These are phyloP conservation scores for Eucalyptus tenuipes DNA, from an alignment of 345 rosid species.

Conservation along the genomic window DNA sequence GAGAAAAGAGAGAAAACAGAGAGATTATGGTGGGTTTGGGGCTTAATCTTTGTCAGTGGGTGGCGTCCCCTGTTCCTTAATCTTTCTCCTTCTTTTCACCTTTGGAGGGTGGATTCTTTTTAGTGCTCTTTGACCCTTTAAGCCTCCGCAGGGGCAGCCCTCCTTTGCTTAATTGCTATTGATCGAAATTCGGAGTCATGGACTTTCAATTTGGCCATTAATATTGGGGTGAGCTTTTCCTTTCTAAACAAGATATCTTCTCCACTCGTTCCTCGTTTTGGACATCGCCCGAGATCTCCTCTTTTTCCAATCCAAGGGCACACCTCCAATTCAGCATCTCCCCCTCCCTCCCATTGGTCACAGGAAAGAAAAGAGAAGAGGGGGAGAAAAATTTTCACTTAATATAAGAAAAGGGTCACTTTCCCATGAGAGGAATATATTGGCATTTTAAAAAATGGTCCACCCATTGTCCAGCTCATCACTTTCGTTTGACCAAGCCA, in stretches of 20 bases:
- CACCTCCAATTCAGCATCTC: neutral
- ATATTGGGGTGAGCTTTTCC: neutral
- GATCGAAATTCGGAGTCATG: neutral
- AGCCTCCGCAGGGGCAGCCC: neutral
- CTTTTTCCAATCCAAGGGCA: conserved; percentile 1
- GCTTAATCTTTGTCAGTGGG: neutral
- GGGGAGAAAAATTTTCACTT: neutral
- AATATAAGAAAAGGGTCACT: neutral
- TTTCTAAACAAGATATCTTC: neutral
- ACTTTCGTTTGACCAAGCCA: neutral
- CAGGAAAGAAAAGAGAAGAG: neutral
- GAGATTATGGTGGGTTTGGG: neutral
- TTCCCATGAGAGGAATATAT: neutral
- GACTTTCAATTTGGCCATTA: neutral
- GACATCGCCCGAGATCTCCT: neutral
- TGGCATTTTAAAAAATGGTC: neutral
- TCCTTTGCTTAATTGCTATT: neutral
- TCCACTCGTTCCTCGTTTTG: neutral
- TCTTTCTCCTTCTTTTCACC: neutral
- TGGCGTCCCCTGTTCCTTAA: neutral
- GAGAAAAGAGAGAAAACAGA: neutral
- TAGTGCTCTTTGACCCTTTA: neutral
- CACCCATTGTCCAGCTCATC: conserved; percentile 3
- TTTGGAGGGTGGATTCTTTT: neutral
- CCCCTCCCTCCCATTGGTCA: neutral